Evolutionary conservation across 257 asterid genomes (phyloP).

Genomic region (Hygrophila difformis): DNA sequence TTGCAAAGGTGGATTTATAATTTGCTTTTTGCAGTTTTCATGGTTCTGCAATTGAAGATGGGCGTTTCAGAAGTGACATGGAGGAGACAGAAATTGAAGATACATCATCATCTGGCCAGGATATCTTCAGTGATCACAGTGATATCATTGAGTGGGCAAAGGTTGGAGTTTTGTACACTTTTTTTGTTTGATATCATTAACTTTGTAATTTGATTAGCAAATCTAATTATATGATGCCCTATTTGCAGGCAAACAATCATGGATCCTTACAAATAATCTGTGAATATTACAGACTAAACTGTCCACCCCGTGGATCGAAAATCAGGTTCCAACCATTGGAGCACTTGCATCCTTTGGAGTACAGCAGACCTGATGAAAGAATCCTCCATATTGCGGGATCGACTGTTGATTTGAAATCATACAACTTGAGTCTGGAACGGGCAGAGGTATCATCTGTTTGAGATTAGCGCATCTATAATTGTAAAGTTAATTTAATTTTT

Average conservation of each 20-base stretch:
- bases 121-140: conserved; percentile 60
- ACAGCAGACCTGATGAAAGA: conserved; percentile 72
- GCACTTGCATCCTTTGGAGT: conserved; percentile 85
- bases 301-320: conserved; percentile 77
- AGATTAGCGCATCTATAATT: not conserved
- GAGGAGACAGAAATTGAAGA: conserved; percentile 78
- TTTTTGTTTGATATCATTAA: not conserved
- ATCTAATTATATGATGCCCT: conserved; percentile 11
- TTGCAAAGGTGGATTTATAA: not conserved
- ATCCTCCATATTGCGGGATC: conserved; percentile 70
- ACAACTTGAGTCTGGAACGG: conserved; percentile 74
- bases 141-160: conserved; percentile 95
- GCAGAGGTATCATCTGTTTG: conserved; percentile 56
- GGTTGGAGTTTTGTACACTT: conserved; percentile 32
- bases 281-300: conserved; percentile 58
- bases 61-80: conserved; percentile 61
- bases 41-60: conserved; percentile 78
- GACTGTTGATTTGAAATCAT: conserved; percentile 69
- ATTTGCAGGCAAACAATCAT: conserved; percentile 58
- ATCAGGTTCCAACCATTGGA: conserved; percentile 85
- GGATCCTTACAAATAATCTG: conserved; percentile 89
- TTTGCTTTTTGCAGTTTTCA: conserved; percentile 48
- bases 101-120: conserved; percentile 91
- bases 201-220: not conserved
- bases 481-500: too few species aligned